phyloP scores from a whole-genome alignment of 352 stramenopile species.

The Phytophthora pisi region DNA sequence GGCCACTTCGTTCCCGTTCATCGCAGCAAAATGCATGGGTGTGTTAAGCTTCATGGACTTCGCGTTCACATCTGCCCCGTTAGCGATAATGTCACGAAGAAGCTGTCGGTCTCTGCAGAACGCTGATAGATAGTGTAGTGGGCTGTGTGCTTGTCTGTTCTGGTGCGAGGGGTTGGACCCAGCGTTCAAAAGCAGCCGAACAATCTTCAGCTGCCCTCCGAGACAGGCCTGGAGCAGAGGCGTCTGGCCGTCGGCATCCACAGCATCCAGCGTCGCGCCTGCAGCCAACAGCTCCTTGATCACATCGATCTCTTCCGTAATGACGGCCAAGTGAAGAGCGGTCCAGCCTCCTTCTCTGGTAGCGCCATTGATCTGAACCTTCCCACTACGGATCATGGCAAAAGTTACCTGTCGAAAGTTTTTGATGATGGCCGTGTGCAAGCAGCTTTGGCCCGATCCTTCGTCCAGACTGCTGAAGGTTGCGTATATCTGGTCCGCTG shows the following conservation, averaged over 20 bases:
- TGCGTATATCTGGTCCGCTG: conserved; percentile 25
- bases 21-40: conserved; percentile 75
- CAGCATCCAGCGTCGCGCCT: conserved; percentile 59
- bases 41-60: conserved; percentile 81
- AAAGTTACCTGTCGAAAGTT: conserved; percentile 58
- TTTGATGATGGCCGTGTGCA: conserved; percentile 71
- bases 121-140: conserved; percentile 68
- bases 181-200: conserved; percentile 48
- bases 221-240: conserved; percentile 65
- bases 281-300: conserved; percentile 50
- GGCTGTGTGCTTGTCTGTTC: conserved; percentile 69
- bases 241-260: conserved; percentile 70
- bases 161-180: conserved; percentile 67
- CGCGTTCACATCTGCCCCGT: conserved; percentile 65
- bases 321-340: conserved; percentile 67
- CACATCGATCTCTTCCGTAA: conserved; percentile 56
- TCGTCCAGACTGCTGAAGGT: conserved; percentile 58
- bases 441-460: conserved; percentile 45
- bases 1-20: conserved; percentile 77
- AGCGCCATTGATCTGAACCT: conserved; percentile 52
- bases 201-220: conserved; percentile 51
- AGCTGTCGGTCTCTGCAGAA: conserved; percentile 64
- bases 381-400: conserved; percentile 45
- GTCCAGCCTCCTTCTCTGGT: conserved; percentile 59
- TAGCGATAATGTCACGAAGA: conserved; percentile 50